phyloP scores from a whole-genome alignment of 1,284 basidiomycete species.

The Athelia sp. region DNA sequence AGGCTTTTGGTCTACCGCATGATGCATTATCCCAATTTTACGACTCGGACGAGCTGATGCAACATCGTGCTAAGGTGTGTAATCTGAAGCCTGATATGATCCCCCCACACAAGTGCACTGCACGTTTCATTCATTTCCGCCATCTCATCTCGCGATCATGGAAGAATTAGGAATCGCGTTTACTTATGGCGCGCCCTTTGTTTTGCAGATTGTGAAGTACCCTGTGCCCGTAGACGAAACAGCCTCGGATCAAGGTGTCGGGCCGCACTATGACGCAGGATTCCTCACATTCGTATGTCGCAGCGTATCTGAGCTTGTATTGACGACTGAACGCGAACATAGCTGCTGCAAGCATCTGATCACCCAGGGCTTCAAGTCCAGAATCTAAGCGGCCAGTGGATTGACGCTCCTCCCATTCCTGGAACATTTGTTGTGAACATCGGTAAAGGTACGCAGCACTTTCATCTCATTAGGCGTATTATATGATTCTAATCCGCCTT shows the following conservation, averaged over 20 bases:
- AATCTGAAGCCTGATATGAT: neutral
- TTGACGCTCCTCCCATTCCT: conserved; percentile 67
- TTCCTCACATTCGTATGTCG: conserved; percentile 64
- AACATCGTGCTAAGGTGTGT: conserved; percentile 52
- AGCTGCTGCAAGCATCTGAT: conserved; percentile 64
- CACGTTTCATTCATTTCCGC: neutral
- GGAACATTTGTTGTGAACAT: conserved; percentile 73
- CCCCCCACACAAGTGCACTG: neutral
- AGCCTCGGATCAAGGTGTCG: conserved; percentile 56
- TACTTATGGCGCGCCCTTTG: neutral
- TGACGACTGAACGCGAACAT: too few relatives aligned
- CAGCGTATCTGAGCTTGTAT: too few relatives aligned
- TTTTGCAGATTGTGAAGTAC: conserved; percentile 51
- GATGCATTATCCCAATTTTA: conserved; percentile 53
- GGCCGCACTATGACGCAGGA: conserved; percentile 67
- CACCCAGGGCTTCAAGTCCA: conserved; percentile 67
- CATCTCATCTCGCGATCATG: too few relatives aligned
- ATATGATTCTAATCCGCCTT: conserved; percentile 19
- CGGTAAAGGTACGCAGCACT: conserved; percentile 52
- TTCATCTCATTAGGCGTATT: neutral
- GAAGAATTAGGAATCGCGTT: too few relatives aligned
- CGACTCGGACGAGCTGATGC: conserved; percentile 44
- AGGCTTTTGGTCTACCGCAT: conserved; percentile 53
- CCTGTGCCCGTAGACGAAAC: conserved; percentile 39
- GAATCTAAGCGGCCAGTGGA: conserved; percentile 66